Evolutionary conservation across 768 basidiomycete genomes (phyloP).

Genomic region (Pholiota conissans): DNA sequence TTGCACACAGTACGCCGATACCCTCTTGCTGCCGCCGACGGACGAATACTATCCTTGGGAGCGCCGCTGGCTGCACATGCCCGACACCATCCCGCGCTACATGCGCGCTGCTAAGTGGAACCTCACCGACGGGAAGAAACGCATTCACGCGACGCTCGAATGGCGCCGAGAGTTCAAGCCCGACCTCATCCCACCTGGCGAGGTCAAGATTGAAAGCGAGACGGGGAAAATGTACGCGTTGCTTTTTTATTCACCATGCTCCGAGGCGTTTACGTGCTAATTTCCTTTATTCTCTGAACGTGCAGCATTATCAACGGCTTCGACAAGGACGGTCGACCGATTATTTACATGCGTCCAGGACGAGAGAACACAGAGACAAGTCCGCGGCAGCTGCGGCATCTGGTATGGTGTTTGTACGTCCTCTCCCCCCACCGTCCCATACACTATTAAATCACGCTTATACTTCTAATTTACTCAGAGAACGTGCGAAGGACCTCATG

Average conservation of each 20-base stretch:
- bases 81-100: slow-evolving; percentile 73
- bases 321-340: slow-evolving; percentile 83
- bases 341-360: slow-evolving; percentile 87
- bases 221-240: slow-evolving; percentile 81
- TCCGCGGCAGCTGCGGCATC: slow-evolving; percentile 78
- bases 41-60: slow-evolving; percentile 83
- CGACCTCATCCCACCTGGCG: slow-evolving; percentile 79
- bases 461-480: slow-evolving; percentile 42
- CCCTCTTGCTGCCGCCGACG: slow-evolving; percentile 59
- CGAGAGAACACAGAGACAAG: slow-evolving; percentile 80
- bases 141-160: slow-evolving; percentile 76
- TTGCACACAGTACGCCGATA: slow-evolving; percentile 58
- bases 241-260: background rate
- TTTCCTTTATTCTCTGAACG: slow-evolving; percentile 5
- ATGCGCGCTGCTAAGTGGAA: slow-evolving; percentile 89
- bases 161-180: slow-evolving; percentile 88
- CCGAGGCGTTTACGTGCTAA: slow-evolving; percentile 18
- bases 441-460: background rate
- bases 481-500: slow-evolving; percentile 89
- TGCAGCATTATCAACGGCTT: slow-evolving; percentile 79
- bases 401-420: slow-evolving; percentile 83
- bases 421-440: background rate
- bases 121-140: slow-evolving; percentile 69
- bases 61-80: slow-evolving; percentile 66
- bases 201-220: slow-evolving; percentile 77